Evolutionary conservation across 352 stramenopile genomes (phyloP), one percentile per base, ranked within the genome.

Genomic region (Phytophthora tentaculata): DNA sequence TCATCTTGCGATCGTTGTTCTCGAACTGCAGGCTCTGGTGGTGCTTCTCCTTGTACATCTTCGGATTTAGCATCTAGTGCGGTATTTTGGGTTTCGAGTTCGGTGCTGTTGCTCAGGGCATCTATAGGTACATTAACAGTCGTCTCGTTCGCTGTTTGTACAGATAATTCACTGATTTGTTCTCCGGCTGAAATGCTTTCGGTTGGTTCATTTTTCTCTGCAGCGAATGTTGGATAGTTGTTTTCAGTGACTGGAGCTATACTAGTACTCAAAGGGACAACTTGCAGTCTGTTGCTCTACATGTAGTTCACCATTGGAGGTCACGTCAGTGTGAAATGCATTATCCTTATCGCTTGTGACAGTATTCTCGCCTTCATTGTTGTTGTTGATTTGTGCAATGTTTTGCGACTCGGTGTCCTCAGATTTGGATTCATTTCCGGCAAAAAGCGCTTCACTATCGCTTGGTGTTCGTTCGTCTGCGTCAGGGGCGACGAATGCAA

Each of bases 141-240:
- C 32, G 24, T 9, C 19, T 45, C 28, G 12, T 9, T 39, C 12
- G 13, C 26, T 24, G 10, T 13, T 49, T 37, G 35, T 60, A 29
- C 26, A 39, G 44, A 0, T 20, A 63, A 17, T 9, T 67, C n/a
- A 26, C 9, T 17, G 28, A 8, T 5, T 35, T 61, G 39, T 16
- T 55, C 56, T 14, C 47, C 35, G 13, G n/a, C 17, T 28, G 17
- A 49, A 26, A 17, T 39, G 37, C 16, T 57, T 1, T 43, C 50
- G 13, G 28, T 20, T 26, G 10, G 4, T 17, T 59, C 65, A 37
- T 62, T 51, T 19, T 16, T 9, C 16, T 67, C 64, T 12, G 37
- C 57, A 32, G 67, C 58, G 53, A 61, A 43, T 17, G 32, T 62
- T 54, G 43, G 43, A 29, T 50, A 57, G 24, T 67, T 35, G 19